A percentile compares a stretch with the other conserved stretches of the same genome.
phyloP scores from a whole-genome alignment of 768 basidiomycete species.

The Podaxis pistillaris region DNA sequence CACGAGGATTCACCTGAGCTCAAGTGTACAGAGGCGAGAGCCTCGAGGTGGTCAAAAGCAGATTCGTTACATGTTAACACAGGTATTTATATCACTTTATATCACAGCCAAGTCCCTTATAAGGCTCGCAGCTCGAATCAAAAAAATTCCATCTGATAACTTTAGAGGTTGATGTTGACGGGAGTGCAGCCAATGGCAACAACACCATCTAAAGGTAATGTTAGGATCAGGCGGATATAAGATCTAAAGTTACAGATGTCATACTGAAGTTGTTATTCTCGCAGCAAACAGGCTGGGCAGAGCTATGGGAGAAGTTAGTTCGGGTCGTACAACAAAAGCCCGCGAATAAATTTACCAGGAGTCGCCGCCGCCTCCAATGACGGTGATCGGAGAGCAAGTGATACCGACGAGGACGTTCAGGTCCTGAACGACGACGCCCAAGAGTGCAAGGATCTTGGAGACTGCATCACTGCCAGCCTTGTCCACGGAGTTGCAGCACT shows the following conservation, averaged over 20 bases:
- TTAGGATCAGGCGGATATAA: neutral
- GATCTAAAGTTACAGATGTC: conserved; percentile 4
- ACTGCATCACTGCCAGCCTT: conserved; percentile 12
- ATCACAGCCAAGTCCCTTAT: too few species aligned
- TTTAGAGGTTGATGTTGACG: conserved; percentile 27
- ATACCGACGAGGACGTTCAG: conserved; percentile 26
- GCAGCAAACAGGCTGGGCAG: conserved; percentile 32
- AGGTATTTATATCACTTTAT: too few species aligned
- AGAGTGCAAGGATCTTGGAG: conserved; percentile 16
- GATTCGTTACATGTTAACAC: too few species aligned
- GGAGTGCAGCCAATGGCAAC: conserved; percentile 28
- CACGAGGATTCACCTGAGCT: too few species aligned
- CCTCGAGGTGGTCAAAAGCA: too few species aligned
- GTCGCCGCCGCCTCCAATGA: conserved; percentile 22
- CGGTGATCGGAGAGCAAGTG: conserved; percentile 26
- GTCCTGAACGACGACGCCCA: conserved; percentile 20
- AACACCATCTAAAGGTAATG: conserved; percentile 22
- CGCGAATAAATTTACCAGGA: conserved; percentile 21
- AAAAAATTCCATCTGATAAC: neutral
- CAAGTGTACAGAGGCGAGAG: too few species aligned
- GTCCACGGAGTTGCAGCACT: conserved; percentile 29
- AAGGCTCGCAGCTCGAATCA: too few species aligned
- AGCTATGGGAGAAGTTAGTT: conserved; percentile 15
- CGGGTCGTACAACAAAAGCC: neutral
- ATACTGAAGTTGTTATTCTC: conserved; percentile 29